Evolutionary conservation across 192 early-diverging fungal species (phyloP).

Genomic region (Gonapodya prolifera): DNA sequence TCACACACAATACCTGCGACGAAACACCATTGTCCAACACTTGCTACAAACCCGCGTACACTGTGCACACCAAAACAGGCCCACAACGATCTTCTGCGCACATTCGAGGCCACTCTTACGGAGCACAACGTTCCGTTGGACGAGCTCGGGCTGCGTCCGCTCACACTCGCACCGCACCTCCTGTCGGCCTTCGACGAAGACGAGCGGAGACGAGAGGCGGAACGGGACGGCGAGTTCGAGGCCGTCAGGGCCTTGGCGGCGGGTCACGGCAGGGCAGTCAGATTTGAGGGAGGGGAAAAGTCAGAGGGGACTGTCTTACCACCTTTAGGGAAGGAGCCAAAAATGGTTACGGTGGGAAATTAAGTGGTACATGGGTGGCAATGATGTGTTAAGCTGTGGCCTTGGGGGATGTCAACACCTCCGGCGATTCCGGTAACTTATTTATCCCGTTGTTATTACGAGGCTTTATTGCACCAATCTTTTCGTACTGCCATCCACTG

Average conservation of each 20-base stretch:
- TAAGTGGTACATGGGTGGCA: neutral
- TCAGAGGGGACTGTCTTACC: neutral
- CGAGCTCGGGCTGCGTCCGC: constrained; percentile 46
- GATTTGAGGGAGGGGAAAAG: neutral
- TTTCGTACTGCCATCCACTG: neutral
- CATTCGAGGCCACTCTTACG: constrained; percentile 48
- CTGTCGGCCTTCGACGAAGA: neutral
- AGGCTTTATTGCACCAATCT: neutral
- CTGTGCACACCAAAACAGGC: constrained; percentile 20
- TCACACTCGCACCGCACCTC: constrained; percentile 22
- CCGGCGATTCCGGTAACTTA: too few species aligned
- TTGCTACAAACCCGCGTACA: neutral
- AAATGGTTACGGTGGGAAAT: neutral
- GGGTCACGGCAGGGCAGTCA: neutral
- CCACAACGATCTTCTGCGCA: constrained; percentile 49
- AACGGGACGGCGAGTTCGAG: neutral
- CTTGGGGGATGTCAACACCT: too few species aligned
- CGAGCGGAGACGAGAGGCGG: neutral
- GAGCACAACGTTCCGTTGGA: constrained; percentile 46
- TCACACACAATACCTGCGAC: constrained; percentile 4
- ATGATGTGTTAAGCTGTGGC: too few species aligned
- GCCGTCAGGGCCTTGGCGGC: neutral
- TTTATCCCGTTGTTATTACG: neutral
- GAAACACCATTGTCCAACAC: constrained; percentile 8
- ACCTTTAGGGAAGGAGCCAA: neutral